phyloP scores from a whole-genome alignment of 1,284 basidiomycete genomes.

The Austroboletus niveus region DNA sequence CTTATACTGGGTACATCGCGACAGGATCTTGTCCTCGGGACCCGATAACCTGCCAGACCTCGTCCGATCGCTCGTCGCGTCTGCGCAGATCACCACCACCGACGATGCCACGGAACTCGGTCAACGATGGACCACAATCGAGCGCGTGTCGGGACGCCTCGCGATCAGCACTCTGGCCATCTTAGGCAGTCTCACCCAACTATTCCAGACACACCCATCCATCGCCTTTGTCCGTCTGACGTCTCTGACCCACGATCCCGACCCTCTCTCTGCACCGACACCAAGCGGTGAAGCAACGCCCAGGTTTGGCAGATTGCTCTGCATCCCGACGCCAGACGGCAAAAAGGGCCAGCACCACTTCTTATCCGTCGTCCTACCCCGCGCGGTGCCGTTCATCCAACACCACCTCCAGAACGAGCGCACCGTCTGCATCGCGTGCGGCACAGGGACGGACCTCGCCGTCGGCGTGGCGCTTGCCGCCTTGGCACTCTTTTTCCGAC shows the following conservation, averaged over 20 bases:
- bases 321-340: constrained; percentile 38
- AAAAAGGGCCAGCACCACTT: constrained; percentile 57
- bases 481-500: constrained; percentile 58
- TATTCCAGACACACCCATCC: constrained; percentile 3
- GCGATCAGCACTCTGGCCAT: constrained; percentile 36
- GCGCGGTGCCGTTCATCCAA: constrained; percentile 46
- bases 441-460: constrained; percentile 56
- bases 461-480: constrained; percentile 62
- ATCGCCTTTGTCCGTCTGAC: constrained; percentile 21
- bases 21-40: constrained; percentile 44
- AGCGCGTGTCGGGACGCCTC: constrained; percentile 39
- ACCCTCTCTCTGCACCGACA: too few relatives aligned
- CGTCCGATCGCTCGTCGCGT: constrained; percentile 45
- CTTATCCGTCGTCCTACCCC: constrained; percentile 49
- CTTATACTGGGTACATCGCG: constrained; percentile 67
- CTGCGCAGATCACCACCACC: background rate
- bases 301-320: constrained; percentile 17
- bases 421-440: constrained; percentile 53
- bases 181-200: constrained; percentile 15
- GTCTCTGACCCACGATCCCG: background rate
- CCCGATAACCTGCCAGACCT: constrained; percentile 50
- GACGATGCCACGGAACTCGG: background rate
- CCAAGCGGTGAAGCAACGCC: too few relatives aligned
- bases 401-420: constrained; percentile 37
- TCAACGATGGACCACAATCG: constrained; percentile 24